Evolutionary conservation across 176 grass and related monocot genomes (phyloP), one percentile per base, ranked within the genome.

Genomic region (Puya raimondii): DNA sequence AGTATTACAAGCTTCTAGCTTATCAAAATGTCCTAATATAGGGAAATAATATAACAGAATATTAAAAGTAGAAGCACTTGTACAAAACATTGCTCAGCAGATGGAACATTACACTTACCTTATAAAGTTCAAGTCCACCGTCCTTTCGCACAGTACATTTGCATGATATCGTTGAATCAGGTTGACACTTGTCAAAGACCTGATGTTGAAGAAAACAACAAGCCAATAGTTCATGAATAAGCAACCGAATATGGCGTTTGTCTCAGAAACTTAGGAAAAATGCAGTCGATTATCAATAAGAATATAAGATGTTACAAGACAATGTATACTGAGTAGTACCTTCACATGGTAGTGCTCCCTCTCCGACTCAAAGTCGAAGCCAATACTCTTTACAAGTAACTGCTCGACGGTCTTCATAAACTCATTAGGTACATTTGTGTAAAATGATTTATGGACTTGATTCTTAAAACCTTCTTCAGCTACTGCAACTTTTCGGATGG

Each of bases 131-230:
- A 67, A 96, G 80, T 49, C 33, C 58, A 15, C 80, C 80, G 80
- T 85, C 82, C 61, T 83, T 53, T 13, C 26, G 67, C 54, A 80
- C 61, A 1, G 52, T 80, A 73, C 91, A 96, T 70, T 91, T 96
- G 82, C 85, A 96, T 54, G 76, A 72, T 21, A 91, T 80, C 10
- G 74, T 84, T 65, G 67, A 83, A 76, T 83, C 82, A 59, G 69
- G 76, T 53, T 27, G 67, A 66, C 23, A n/a, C 56, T 91, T 88
- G 72, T 96, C 88, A 64, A 81, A 66, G 8, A 96, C 69, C 91
- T 91, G 8, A 22, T 33, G 78, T 29, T 48, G 63, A 51, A 76
- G 20, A 63, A 81, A 6, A 22, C 67, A 16, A 3, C 12, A 21
- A 26, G 50, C 11, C 23, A 12, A 21, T 52, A n/a, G 67, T 18